Evolutionary conservation across 805 yeast genomes (phyloP), one percentile per base, ranked within the genome.

Genomic region (Tetrapisispora namnaoensis): DNA sequence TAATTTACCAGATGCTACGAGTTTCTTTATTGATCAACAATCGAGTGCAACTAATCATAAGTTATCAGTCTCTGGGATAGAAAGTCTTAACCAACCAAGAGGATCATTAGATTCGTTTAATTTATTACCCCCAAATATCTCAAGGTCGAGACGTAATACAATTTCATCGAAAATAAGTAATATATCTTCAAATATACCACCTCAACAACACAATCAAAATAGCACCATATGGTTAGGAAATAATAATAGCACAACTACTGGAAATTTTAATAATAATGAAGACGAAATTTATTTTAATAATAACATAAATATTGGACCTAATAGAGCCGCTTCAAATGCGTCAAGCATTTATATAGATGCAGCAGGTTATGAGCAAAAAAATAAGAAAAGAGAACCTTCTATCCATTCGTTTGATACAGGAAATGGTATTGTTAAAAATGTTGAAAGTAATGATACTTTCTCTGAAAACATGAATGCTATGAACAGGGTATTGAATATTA

Each of bases 81-180:
- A 42, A 18, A 42, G 28, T 32, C 14, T 42, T 4, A 6, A 42
- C 10, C 44, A 42, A 16, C 62, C 68, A 22, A 59, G 68, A 37
- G 53, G 51, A 28, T 65, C 69, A 2, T 56, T 53, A 43, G 69
- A 65, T 50, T 65, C 68, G 3, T 61, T 52, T 37, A 54, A 59
- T 3, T 37, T 52, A 36, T 42, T 54, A 16, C 56, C 60, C 11
- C 55, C 55, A 37, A 57, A 53, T 21, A 52, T 57, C 17, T 57
- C 64, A 8, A 61, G 70, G 48, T 59, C 69, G 21, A 59, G 70
- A 48, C 59, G 65, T 37, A 62, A 65, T 45, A 66, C 70, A 4
- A 58, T 62, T 36, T 58, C 64, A 1, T 66, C 70, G 4, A 69
- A 66, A 52, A 58, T 65, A 18, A 65, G 69, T n/a, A 56, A 65